phyloP scores from a whole-genome alignment of 352 stramenopile species.

The Blastocystis sp. region DNA sequence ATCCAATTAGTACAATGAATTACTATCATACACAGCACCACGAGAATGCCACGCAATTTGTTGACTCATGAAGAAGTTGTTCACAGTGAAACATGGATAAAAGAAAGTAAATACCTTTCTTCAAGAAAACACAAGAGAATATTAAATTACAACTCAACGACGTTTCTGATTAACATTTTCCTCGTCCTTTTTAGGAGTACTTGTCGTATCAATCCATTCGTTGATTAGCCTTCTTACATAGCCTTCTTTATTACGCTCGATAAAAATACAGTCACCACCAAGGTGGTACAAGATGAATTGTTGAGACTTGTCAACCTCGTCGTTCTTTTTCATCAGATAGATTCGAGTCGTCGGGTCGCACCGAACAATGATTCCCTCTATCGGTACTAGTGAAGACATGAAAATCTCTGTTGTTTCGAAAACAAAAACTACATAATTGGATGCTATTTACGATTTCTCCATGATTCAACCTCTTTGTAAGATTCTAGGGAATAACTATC shows the following conservation, averaged over 20 bases:
- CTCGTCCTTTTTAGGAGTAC: constrained; percentile 37
- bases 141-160: too few species aligned
- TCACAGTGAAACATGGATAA: too few species aligned
- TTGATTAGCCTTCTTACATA: constrained; percentile 48
- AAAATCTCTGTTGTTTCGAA: neutral
- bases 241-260: neutral
- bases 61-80: neutral
- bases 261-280: constrained; percentile 8
- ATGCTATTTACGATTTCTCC: neutral
- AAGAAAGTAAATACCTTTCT: too few species aligned
- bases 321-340: constrained; percentile 40
- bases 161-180: neutral
- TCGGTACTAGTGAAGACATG: constrained; percentile 22
- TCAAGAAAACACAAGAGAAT: too few species aligned
- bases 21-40: neutral
- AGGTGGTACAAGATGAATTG: constrained; percentile 19
- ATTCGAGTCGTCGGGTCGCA: constrained; percentile 1
- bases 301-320: neutral
- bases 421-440: neutral
- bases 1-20: neutral
- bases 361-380: neutral
- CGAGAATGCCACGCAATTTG: neutral
- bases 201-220: constrained; percentile 49
- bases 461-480: neutral
- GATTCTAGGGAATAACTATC: constrained; percentile 28